Evolutionary conservation across 345 rosid genomes (phyloP).

Genomic region (Linum usitatissimum): DNA sequence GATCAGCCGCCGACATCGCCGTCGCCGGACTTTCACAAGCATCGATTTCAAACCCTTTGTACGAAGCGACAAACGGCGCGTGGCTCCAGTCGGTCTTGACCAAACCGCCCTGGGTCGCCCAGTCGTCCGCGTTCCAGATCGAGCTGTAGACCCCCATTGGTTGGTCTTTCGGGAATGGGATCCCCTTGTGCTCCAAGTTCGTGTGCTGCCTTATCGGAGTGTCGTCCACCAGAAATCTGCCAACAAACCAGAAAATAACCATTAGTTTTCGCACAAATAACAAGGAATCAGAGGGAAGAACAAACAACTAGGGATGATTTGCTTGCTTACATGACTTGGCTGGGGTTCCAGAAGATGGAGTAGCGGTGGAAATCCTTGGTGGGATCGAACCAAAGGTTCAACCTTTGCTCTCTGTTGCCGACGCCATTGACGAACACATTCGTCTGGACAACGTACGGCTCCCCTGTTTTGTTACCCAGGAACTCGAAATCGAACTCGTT

Average conservation of each 20-base stretch:
- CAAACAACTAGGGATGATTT: no score
- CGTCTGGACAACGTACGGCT: constrained; percentile 84
- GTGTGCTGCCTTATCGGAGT: constrained; percentile 71
- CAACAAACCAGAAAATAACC: not conserved
- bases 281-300: not conserved
- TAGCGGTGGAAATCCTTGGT: constrained; percentile 79
- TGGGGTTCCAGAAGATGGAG: constrained; percentile 74
- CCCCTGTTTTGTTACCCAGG: constrained; percentile 85
- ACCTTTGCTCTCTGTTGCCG: constrained; percentile 90
- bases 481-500: constrained; percentile 96
- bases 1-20: constrained; percentile 27
- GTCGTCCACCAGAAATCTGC: constrained; percentile 81
- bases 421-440: constrained; percentile 83
- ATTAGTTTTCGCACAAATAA: not conserved
- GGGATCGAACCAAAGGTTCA: constrained; percentile 95
- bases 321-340: constrained; percentile 76
- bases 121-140: constrained; percentile 98
- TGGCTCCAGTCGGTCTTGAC: constrained; percentile 95
- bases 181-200: constrained; percentile 78
- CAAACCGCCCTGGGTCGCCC: constrained; percentile 98
- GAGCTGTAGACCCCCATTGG: constrained; percentile 97
- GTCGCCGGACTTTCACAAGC: constrained; percentile 67
- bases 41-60: constrained; percentile 64
- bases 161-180: constrained; percentile 87
- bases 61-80: constrained; percentile 83